Evolutionary conservation across 768 basidiomycete genomes (phyloP).

Genomic region (Tricholomella constricta): DNA sequence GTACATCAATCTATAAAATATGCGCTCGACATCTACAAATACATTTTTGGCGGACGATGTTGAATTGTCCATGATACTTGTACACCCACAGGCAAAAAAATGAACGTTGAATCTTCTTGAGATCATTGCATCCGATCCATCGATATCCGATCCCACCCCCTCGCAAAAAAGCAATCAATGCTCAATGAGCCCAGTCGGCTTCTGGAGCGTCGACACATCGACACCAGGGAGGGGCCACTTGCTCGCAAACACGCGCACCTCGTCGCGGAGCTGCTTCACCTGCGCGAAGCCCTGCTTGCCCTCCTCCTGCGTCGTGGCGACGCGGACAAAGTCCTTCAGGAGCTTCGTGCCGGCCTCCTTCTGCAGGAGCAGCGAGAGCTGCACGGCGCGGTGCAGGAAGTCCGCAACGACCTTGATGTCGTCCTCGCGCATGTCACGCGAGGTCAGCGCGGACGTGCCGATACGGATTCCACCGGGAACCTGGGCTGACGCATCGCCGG

Average conservation of each 20-base stretch:
- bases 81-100: constrained; percentile 27
- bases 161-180: background rate
- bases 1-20: too few species aligned
- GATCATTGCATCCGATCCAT: background rate
- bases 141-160: background rate
- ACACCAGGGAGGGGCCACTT: constrained; percentile 95
- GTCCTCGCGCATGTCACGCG: constrained; percentile 86
- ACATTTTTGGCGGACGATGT: constrained; percentile 43
- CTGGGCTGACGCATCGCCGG: constrained; percentile 93
- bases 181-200: constrained; percentile 59
- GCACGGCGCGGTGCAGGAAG: constrained; percentile 93
- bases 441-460: constrained; percentile 92
- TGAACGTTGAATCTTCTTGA: constrained; percentile 66
- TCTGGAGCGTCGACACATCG: constrained; percentile 44
- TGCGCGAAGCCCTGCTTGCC: constrained; percentile 70
- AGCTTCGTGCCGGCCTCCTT: constrained; percentile 94
- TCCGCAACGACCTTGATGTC: constrained; percentile 87
- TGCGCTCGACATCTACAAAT: constrained; percentile 12
- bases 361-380: constrained; percentile 86
- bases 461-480: constrained; percentile 97
- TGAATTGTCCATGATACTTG: constrained; percentile 49
- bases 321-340: constrained; percentile 92
- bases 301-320: constrained; percentile 67
- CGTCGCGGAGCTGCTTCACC: constrained; percentile 73
- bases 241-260: constrained; percentile 81